These are phyloP conservation scores for Vaccinium corymbosum DNA, from an alignment of 148 eudicot genomes.

Conservation along the genomic window DNA sequence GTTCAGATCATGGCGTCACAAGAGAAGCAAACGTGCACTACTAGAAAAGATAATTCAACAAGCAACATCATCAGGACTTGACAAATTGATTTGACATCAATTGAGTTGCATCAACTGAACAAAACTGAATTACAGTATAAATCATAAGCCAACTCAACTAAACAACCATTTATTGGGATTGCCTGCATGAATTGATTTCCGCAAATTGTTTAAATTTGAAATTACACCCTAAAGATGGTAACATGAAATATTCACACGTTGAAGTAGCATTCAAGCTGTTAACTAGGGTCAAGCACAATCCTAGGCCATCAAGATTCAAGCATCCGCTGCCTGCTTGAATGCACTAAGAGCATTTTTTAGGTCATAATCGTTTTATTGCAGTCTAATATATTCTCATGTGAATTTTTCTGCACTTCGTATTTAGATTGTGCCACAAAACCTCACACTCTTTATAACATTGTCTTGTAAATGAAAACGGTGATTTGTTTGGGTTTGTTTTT, in stretches of 20 bases:
- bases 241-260: neutral
- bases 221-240: neutral
- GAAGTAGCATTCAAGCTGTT: neutral
- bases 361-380: neutral
- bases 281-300: neutral
- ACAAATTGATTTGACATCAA: neutral
- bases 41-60: neutral
- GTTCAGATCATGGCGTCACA: neutral
- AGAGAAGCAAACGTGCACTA: constrained; percentile 3
- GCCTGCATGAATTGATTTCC: neutral
- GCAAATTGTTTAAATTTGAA: neutral
- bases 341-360: neutral
- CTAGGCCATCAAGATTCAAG: neutral
- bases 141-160: neutral
- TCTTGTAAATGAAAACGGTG: neutral
- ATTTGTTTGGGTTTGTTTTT: neutral
- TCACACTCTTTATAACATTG: neutral
- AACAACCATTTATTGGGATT: neutral
- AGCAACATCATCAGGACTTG: neutral
- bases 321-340: neutral
- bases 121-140: neutral
- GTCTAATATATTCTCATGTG: neutral
- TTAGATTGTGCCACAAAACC: neutral
- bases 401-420: neutral
- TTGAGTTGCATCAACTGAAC: neutral